Evolutionary conservation across 2,329 filamentous ascomycete genomes (phyloP), one percentile per base, ranked within the genome.

Genomic region (Zasmidium cellare): DNA sequence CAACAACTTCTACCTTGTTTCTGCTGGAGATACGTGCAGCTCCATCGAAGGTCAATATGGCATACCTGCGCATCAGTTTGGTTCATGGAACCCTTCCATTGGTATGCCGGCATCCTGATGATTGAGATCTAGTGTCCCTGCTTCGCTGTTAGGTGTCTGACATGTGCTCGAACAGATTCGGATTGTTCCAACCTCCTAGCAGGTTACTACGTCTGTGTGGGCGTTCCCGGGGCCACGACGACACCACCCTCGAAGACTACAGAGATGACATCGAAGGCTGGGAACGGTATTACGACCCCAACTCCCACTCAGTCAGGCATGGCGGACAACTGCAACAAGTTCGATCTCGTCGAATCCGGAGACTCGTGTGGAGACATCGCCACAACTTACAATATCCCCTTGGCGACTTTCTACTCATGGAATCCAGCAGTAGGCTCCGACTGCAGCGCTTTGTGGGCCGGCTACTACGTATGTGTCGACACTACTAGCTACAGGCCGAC

Each of bases 381-480:
- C 7, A 18, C 23, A 9, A 18, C 41, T 18, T 38, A 57, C 55
- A 55, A 35, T 20, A 51, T 57, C 28, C 31, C 38, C 18, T 24
- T 60, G 11, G 14, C 22, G 11, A n/a, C 55, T 12, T 58, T 58
- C 20, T 55, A 52, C 50, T 28, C 31, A 44, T 60, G 55, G 50
- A 60, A 60, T 20, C 58, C 58, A 54, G 58, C 55, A 14, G 46
- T 56, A 19, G 46, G 55, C 46, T 52, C 46, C 20, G 38, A 16
- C 46, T 60, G 51, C 48, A 22, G 20, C 12, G 41, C 51, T 23
- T 25, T 61, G 3, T 51, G 45, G 16, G 25, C 38, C 38, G 31
- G 35, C 16, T 57, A 53, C n/a, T 54, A 54, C 50, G 58, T 57
- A 24, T 58, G 56, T 31, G 25, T 54, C 19, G 47, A 25, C 41